Conservation (phyloP, 1,139 yeast species). For the Diutina pseudorugosa region DNA sequence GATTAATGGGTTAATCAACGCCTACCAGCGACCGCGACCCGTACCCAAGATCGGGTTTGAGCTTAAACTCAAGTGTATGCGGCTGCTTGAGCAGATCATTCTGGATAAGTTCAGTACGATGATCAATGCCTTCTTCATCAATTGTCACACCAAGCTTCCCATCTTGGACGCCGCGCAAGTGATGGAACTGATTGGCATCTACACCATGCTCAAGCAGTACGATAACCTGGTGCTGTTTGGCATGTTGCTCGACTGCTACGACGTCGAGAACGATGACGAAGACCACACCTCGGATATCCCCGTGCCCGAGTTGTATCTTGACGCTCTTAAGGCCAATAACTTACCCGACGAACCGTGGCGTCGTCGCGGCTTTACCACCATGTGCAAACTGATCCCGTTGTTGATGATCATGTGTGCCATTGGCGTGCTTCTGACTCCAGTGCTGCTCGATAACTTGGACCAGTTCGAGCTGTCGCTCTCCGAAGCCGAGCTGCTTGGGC, state of each 20-base stretch:
- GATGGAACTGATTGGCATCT: slow-evolving; percentile 20
- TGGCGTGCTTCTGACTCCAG: slow-evolving; percentile 21
- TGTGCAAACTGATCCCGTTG: slow-evolving; percentile 19
- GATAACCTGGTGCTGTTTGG: slow-evolving; percentile 15
- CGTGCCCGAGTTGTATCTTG: slow-evolving; percentile 5
- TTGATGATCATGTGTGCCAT: slow-evolving; percentile 22
- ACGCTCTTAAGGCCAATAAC: slow-evolving; percentile 6
- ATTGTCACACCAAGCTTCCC: slow-evolving; percentile 26
- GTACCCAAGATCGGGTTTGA: background rate
- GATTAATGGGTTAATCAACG: background rate
- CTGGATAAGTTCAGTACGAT: slow-evolving; percentile 7
- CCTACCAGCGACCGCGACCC: slow-evolving; percentile 1
- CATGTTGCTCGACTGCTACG: slow-evolving; percentile 9
- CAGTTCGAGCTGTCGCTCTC: slow-evolving; percentile 18
- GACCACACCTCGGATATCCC: slow-evolving; percentile 8
- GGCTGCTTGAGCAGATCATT: background rate
- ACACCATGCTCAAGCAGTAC: slow-evolving; percentile 13
- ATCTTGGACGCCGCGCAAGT: slow-evolving; percentile 20
- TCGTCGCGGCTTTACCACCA: slow-evolving; percentile 12
- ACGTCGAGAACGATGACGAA: slow-evolving; percentile 7
- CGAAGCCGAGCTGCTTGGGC: slow-evolving; percentile 13
- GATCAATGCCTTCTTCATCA: slow-evolving; percentile 22
- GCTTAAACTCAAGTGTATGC: background rate
- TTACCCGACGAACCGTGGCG: slow-evolving; percentile 13
- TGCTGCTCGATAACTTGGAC: slow-evolving; percentile 23